Base-by-base conservation (phyloP, 2,329 filamentous ascomycete genomes). In the Pestalotiopsis fici region DNA sequence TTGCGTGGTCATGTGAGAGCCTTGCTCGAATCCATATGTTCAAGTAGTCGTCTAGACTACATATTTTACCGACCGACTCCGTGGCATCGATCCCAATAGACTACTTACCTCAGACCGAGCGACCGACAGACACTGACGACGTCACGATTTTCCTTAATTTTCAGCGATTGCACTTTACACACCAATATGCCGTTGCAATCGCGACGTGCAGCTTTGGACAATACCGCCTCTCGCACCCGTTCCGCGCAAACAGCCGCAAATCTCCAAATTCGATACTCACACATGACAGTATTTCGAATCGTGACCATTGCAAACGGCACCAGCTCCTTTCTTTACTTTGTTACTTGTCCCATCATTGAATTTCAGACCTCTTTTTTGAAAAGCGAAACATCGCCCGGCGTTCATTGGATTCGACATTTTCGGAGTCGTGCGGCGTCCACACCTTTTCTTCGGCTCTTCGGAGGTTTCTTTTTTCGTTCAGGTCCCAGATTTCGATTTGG, bases 1-100 rank as follows among this genome's bases (percentile, higher is more conserved):
- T 78, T 94, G 92, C 79, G 83, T 93, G 69, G 86, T 95, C 72
- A 94, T 94, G 92, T 94, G 83, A 88, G 71, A 64, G n/a, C 18
- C 47, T 2, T 37, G 12, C 31, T 27, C 47, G 15, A 37, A 54
- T 31, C 23, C 47, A 9, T 31, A 11, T 23, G 18, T 23, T 15
- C 23, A 57, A 57, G 55, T 5, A 27, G 27, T 57, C 55, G 9
- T 23, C 23, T 57, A 23, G 12, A 57, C 11, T 37, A 57, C 60
- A 35, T 61, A 61, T 25, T 61, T 23, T 28, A 35, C 18, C 28
- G 35, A 23, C 59, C 13, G 31, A 23, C 27, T 31, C 25, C 59
- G 31, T 35, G 59, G 59, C 35, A 31, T 47, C 43, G 23, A 63
- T 43, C 43, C n/a, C 31, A 55, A 27, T 2, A 43, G 28, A 18